Base-by-base conservation (phyloP, 75 land plant genomes). In the Pinus tabuliformis region DNA sequence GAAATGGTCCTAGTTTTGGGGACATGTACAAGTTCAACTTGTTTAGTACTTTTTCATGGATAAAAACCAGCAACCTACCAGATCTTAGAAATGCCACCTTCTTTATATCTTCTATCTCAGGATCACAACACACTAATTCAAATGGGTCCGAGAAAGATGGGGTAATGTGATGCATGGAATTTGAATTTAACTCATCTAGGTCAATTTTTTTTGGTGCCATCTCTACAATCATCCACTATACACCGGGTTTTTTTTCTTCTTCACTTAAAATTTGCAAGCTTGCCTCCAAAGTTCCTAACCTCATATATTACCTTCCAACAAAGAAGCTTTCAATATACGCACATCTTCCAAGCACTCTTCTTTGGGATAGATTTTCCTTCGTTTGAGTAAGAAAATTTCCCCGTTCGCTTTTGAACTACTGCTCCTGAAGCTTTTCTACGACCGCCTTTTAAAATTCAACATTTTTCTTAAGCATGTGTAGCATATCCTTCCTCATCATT, bases 171-270 rank as follows among this genome's bases (percentile, higher is more conserved):
- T 62, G 65, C 24, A 22, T 62, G 20, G 1, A 9, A 9, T 62
- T 62, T 22, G 20, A 8, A 18, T 26, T 22, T 4, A 62, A 21
- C 65, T 62, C 65, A 62, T 62, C 65, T 26, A 62, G 2, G 2
- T 62, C 65, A 0, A 0, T 62, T 26, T 62, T 62, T 0, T 21
- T 21, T 7, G 65, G 65, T 62, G 65, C 65, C 56, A 45, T 20
- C 26, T 70, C 73, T 42, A 52, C 57, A 71, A 52, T 42, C 73
- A 71, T 52, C 73, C 73, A 71, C 5, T 52, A 9, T 21, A 71
- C 13, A 52, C 28, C n/a, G 3, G 54, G 56, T 9, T 71, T 71
- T 71, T 45, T 57, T 52, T n/a, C 28, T 52, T 71, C 56, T 52
- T 71, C 56, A 52, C 16, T 71, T 52, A 17, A 14, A 37, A 37